These are phyloP conservation scores for Suillus variegatus DNA, from an alignment of 768 basidiomycete species.

Conservation along the genomic window DNA sequence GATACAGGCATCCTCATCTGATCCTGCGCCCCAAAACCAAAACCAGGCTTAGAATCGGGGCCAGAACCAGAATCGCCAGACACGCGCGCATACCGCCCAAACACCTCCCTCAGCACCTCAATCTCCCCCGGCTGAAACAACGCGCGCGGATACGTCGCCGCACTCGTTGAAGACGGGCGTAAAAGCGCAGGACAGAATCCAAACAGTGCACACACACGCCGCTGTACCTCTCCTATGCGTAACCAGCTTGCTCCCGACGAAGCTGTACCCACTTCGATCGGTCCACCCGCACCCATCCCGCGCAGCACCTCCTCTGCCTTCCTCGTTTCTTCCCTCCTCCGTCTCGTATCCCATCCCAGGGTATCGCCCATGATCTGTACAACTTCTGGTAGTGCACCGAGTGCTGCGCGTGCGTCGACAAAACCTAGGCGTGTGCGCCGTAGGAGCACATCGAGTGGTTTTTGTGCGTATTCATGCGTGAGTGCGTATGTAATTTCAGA, in stretches of 20 bases:
- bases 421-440: constrained; percentile 93
- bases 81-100: constrained; percentile 20
- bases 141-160: constrained; percentile 45
- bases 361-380: constrained; percentile 91
- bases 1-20: constrained; percentile 39
- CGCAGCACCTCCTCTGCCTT: constrained; percentile 66
- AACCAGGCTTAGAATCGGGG: constrained; percentile 20
- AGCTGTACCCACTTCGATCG: constrained; percentile 15
- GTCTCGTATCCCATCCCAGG: constrained; percentile 68
- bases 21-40: constrained; percentile 10
- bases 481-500: constrained; percentile 84
- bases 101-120: constrained; percentile 42
- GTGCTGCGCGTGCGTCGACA: constrained; percentile 85
- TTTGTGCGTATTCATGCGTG: constrained; percentile 88
- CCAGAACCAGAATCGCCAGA: background rate
- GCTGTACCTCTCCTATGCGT: background rate
- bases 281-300: constrained; percentile 67
- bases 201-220: background rate
- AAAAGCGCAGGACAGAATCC: background rate
- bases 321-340: constrained; percentile 60
- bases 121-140: constrained; percentile 56
- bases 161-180: constrained; percentile 1
- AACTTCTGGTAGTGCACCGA: constrained; percentile 82
- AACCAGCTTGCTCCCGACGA: constrained; percentile 21
- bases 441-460: constrained; percentile 91